Evolutionary conservation across 2,329 filamentous ascomycete genomes (phyloP).

Genomic region (Spiromastix sp.): DNA sequence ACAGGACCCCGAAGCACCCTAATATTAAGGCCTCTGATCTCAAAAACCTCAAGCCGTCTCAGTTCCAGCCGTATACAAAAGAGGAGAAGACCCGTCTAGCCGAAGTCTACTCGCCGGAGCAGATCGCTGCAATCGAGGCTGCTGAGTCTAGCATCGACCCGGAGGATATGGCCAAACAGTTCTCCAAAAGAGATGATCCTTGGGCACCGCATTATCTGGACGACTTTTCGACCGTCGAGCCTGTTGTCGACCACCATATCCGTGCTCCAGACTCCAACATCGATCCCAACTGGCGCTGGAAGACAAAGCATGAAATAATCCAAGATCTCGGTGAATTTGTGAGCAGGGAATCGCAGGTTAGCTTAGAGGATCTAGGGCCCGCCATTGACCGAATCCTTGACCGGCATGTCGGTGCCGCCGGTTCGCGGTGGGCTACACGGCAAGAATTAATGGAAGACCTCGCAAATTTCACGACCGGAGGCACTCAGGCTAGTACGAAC

Average conservation of each 20-base stretch:
- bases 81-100: conserved; percentile 54
- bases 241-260: conserved; percentile 63
- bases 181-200: conserved; percentile 59
- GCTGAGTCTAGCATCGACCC: conserved; percentile 68
- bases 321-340: conserved; percentile 44
- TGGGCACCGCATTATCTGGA: conserved; percentile 69
- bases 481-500: no score
- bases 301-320: conserved; percentile 51
- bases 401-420: no score
- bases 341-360: no score
- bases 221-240: conserved; percentile 67
- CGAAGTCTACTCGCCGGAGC: conserved; percentile 65
- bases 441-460: conserved; percentile 47
- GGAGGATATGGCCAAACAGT: conserved; percentile 64
- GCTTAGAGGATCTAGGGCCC: no score
- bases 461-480: conserved; percentile 30
- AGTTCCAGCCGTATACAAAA: conserved; percentile 51
- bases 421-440: no score
- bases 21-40: conserved; percentile 26
- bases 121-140: conserved; percentile 70
- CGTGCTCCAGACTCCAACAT: conserved; percentile 40
- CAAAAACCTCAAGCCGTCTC: conserved; percentile 16
- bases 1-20: conserved; percentile 30
- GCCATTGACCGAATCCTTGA: no score
- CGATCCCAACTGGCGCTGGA: conserved; percentile 50